phyloP scores from a whole-genome alignment of 2,329 filamentous ascomycete genomes.

The Microcera coccophila region DNA sequence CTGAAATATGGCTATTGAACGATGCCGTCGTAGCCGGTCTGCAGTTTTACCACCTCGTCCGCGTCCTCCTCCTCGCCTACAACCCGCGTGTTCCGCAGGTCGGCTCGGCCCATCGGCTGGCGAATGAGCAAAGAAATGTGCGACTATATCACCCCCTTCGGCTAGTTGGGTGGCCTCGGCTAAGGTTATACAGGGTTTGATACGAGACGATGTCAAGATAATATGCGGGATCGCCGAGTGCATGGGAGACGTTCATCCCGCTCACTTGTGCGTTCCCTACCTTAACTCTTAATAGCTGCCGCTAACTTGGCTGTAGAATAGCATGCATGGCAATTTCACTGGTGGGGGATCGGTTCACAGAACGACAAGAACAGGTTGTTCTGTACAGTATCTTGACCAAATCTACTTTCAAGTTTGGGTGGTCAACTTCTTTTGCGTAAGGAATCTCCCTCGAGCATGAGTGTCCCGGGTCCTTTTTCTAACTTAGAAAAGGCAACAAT shows the following conservation, averaged over 20 bases:
- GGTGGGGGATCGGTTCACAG: slow-evolving; percentile 31
- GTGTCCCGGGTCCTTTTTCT: no score
- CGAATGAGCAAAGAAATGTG: slow-evolving; percentile 14
- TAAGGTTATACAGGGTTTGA: slow-evolving; percentile 13
- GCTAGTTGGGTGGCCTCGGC: background rate
- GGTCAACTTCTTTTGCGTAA: background rate
- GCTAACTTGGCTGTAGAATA: slow-evolving; percentile 4
- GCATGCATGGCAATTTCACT: slow-evolving; percentile 25
- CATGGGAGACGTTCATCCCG: slow-evolving; percentile 16
- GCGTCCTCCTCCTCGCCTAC: slow-evolving; percentile 25
- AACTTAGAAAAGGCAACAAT: no score
- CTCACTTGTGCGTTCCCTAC: slow-evolving; percentile 20
- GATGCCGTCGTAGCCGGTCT: slow-evolving; percentile 21
- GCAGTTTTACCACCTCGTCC: slow-evolving; percentile 27
- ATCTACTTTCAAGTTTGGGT: background rate
- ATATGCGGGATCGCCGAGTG: slow-evolving; percentile 26
- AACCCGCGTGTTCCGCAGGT: slow-evolving; percentile 24
- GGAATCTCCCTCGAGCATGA: background rate
- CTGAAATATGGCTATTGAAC: slow-evolving; percentile 24
- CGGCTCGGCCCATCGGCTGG: slow-evolving; percentile 14
- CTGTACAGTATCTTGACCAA: background rate
- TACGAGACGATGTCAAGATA: slow-evolving; percentile 22
- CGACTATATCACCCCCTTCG: background rate
- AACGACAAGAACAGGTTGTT: background rate
- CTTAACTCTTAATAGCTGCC: background rate